phyloP scores from a whole-genome alignment of 352 stramenopile species.

The Elongisporangium anandrum region DNA sequence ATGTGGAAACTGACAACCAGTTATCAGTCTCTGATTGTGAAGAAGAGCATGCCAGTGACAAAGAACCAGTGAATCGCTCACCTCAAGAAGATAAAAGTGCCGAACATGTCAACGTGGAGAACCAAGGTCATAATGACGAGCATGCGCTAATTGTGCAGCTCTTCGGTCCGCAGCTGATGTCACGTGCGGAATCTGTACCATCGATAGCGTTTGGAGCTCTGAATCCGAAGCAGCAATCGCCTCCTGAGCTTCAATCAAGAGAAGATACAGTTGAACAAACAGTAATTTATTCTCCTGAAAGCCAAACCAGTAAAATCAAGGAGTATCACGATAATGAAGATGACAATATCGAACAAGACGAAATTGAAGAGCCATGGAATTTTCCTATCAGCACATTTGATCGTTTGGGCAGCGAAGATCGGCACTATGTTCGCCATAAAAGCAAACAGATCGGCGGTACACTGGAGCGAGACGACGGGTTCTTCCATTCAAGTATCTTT shows the following conservation, averaged over 20 bases:
- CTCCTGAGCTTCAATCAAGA: neutral
- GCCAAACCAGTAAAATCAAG: neutral
- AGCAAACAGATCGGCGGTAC: conserved; percentile 50
- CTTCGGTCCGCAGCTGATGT: neutral
- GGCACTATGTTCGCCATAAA: conserved; percentile 54
- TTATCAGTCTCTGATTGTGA: conserved; percentile 6
- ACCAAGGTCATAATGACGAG: neutral
- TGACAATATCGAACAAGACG: conserved; percentile 9
- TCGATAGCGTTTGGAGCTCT: neutral
- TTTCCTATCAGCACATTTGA: conserved; percentile 66
- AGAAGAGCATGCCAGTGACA: too few relatives aligned
- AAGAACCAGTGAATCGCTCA: neutral
- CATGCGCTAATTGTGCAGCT: neutral
- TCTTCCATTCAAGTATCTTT: conserved; percentile 60
- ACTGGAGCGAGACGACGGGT: conserved; percentile 58
- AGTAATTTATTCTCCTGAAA: neutral
- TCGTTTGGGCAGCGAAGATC: conserved; percentile 48
- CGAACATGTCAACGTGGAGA: neutral
- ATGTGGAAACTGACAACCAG: conserved; percentile 35
- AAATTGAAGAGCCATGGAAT: conserved; percentile 42
- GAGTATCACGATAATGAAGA: neutral
- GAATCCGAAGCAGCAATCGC: neutral
- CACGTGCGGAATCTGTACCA: neutral
- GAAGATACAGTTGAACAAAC: neutral
- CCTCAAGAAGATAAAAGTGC: neutral